These are phyloP conservation scores for Abrus pulchellus DNA, from an alignment of 306 rosid genomes.

Conservation along the genomic window DNA sequence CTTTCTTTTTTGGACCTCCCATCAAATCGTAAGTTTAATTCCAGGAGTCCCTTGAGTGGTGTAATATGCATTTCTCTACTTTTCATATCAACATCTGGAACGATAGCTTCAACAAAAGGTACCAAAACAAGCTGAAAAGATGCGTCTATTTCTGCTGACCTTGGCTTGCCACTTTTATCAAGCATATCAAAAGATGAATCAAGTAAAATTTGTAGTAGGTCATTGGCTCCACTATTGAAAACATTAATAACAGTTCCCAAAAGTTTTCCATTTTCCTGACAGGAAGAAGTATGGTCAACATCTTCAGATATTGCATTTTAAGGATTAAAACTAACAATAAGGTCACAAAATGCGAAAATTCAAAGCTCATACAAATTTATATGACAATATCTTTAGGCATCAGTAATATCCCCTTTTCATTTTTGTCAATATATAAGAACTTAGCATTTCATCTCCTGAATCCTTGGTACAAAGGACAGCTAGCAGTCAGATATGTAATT, in stretches of 20 bases:
- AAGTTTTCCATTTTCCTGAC: conserved; percentile 78
- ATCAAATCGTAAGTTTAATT: conserved; percentile 78
- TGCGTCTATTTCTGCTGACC: conserved; percentile 56
- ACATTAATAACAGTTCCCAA: conserved; percentile 81
- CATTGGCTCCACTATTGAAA: conserved; percentile 81
- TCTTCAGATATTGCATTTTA: conserved; percentile 42
- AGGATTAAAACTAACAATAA: conserved; percentile 33
- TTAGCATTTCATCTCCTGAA: conserved; percentile 22
- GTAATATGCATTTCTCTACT: conserved; percentile 80
- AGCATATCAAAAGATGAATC: conserved; percentile 68
- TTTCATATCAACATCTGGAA: conserved; percentile 82
- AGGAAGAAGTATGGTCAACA: conserved; percentile 48
- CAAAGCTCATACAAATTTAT: conserved; percentile 27
- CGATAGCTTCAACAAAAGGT: conserved; percentile 95
- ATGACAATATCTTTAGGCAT: conserved; percentile 21
- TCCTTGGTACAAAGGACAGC: background rate
- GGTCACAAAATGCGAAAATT: conserved; percentile 30
- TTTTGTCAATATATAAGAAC: conserved; percentile 26
- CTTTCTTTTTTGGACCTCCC: conserved; percentile 96
- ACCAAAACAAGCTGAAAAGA: conserved; percentile 81
- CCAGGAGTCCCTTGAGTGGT: conserved; percentile 97
- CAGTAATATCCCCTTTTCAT: background rate
- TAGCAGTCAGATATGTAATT: conserved; percentile 24
- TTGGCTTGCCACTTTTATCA: conserved; percentile 69
- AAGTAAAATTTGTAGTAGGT: conserved; percentile 81